Base-by-base conservation (phyloP, 768 basidiomycete genomes). In the Boletus pseudopeckii region DNA sequence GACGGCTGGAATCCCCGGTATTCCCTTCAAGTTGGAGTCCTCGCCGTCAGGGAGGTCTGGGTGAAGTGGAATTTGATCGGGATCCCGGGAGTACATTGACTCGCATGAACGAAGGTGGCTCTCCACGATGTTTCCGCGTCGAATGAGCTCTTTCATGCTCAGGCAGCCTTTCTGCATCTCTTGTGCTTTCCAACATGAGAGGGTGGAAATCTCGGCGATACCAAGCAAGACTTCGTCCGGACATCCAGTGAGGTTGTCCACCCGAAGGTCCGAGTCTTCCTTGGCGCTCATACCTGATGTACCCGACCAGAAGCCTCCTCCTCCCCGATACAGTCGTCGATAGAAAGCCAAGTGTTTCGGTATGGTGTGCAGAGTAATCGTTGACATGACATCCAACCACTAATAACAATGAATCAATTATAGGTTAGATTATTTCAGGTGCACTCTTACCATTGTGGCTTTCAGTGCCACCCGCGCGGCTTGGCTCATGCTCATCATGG, bases 311-410 rank as follows among this genome's bases (percentile, higher is more conserved):
- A 74, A 81, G 37, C 74, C 76, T 15, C 72, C 70, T 45, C 72
- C 76, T 39, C 77, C 77, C 13, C 80, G 80, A 56, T 90, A 80
- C 41, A 92, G 72, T 20, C 80, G 80, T 61, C 82, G 81, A 72
- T 88, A 88, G 44, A 91, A 75, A 24, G 72, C 65, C 45, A 87
- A 70, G 66, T 84, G 88, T 57, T 79, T 84, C 30, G 90, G 86
- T 18, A 84, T 76, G 48, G 80, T 80, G 60, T 75, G 72, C 54
- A 78, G 65, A 22, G 83, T 84, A 49, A 89, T 67, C 58, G 83
- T 83, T 48, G 88, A 78, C 67, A 90, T 81, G 57, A 88, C 79
- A 66, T 92, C 90, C 49, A 88, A 73, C 84, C 87, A 91, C 90
- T 92, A 64, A 55, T 55, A 33, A 53, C 37, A 61, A 54, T 51